These are phyloP conservation scores for Tetrapisispora pingtungensis DNA, from an alignment of 805 yeast species.

Conservation along the genomic window DNA sequence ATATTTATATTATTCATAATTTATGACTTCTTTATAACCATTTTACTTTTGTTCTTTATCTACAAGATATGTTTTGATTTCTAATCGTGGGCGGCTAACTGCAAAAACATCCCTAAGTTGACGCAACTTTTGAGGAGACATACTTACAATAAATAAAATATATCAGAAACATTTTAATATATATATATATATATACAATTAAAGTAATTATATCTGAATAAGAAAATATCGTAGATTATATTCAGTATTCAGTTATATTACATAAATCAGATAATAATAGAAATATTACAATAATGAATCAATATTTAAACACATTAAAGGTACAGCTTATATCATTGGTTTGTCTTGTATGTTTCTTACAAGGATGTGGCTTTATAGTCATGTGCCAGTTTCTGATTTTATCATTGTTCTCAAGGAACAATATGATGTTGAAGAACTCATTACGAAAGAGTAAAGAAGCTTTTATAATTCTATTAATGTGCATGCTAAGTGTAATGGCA, in stretches of 20 bases:
- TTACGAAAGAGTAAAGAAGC: constrained; percentile 48
- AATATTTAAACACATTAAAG: not conserved
- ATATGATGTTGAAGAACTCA: constrained; percentile 32
- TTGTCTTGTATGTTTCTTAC: constrained; percentile 1
- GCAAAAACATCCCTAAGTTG: not conserved
- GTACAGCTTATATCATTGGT: not conserved
- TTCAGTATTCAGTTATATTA: too few species aligned
- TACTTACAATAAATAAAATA: too few species aligned
- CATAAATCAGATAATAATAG: too few species aligned
- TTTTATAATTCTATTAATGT: constrained; percentile 46
- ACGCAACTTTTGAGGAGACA: too few species aligned
- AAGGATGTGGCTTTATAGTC: constrained; percentile 4
- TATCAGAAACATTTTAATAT: too few species aligned
- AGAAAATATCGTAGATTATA: too few species aligned
- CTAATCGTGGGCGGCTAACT: not conserved
- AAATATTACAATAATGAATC: too few species aligned
- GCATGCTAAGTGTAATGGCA: constrained; percentile 40
- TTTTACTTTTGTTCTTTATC: too few species aligned
- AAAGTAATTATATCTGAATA: too few species aligned
- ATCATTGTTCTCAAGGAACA: constrained; percentile 25
- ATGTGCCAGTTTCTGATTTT: not conserved
- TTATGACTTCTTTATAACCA: too few species aligned
- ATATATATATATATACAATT: too few species aligned
- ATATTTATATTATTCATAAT: too few species aligned
- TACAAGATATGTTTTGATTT: not conserved